These are phyloP conservation scores for Eremothecium coryli DNA, from an alignment of 1,139 yeast genomes.

Conservation along the genomic window DNA sequence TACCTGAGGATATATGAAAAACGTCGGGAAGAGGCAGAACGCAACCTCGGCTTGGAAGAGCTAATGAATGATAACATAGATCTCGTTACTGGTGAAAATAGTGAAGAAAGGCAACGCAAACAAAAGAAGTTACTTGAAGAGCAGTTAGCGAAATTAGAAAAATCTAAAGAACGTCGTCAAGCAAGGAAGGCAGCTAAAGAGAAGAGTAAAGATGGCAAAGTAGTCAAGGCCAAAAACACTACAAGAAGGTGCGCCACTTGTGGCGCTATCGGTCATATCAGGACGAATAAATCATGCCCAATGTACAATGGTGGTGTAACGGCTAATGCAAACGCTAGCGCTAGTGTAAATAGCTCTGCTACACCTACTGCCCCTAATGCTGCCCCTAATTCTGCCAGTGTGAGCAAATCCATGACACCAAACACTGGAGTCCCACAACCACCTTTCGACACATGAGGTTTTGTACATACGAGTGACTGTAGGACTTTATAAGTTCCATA, in stretches of 20 bases:
- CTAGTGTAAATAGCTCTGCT: slow-evolving; percentile 5
- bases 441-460: too few species aligned
- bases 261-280: slow-evolving; percentile 90
- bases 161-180: slow-evolving; percentile 55
- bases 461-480: too few species aligned
- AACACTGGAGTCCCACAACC: neutral
- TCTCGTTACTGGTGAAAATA: slow-evolving; percentile 70
- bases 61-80: slow-evolving; percentile 36
- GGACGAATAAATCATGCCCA: slow-evolving; percentile 86
- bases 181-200: slow-evolving; percentile 54
- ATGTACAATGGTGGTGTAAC: slow-evolving; percentile 42
- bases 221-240: slow-evolving; percentile 46
- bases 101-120: slow-evolving; percentile 73
- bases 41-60: slow-evolving; percentile 28
- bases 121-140: slow-evolving; percentile 73
- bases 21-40: slow-evolving; percentile 55
- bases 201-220: slow-evolving; percentile 18
- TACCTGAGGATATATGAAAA: slow-evolving; percentile 72
- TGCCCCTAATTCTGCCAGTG: neutral
- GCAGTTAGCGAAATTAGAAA: slow-evolving; percentile 74
- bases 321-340: slow-evolving; percentile 9
- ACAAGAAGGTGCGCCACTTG: slow-evolving; percentile 87
- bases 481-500: too few species aligned
- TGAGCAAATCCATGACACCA: slow-evolving; percentile 2
- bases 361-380: slow-evolving; percentile 5